Base-by-base conservation (phyloP, 768 basidiomycete genomes). In the Scleroderma bovista region DNA sequence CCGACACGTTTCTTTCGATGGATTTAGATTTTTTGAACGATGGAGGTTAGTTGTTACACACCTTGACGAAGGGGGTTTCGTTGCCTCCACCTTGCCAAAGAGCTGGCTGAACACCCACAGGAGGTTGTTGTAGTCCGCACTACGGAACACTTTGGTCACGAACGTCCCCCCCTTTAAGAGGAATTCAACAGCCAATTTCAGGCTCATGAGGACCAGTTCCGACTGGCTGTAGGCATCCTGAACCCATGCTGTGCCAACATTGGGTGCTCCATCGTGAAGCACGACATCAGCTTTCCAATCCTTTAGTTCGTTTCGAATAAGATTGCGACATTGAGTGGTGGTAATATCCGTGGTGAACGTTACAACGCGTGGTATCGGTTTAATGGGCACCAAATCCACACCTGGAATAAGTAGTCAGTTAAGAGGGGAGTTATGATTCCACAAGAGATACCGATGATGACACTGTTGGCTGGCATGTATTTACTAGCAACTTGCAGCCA, bases 241-340 rank as follows among this genome's bases (percentile, higher is more conserved):
- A 56, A 97, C 81, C 96, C 96, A 99, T 12, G 96, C 96, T 11
- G 92, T 91, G 74, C 96, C 96, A 67, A 99, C 96, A 67, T 99
- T 99, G 20, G 96, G 96, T 36, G 96, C 96, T 73, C 96, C 96
- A 68, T 99, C 96, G 66, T 99, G 96, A 51, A 99, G 80, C 13
- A 99, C 93, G 47, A 98, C 82, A 63, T 99, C 96, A 17, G 96
- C 96, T 71, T 93, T 95, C 96, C 96, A 99, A 65, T 97, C 93
- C 66, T 98, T 97, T 55, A 98, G 72, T 67, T 96, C 92, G 20
- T 74, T 73, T 49, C 90, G 83, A 51, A 99, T 81, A 50, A 87
- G 79, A 61, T 86, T 83, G 40, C 96, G 86, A 69, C 96, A 99
- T 46, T 88, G 82, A 1, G 83, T 69, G 4, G 93, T 96, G 16